Evolutionary conservation across 1,139 yeast species (phyloP), one percentile per base, ranked within the genome.

Genomic region (Martiniozyma asiatica): DNA sequence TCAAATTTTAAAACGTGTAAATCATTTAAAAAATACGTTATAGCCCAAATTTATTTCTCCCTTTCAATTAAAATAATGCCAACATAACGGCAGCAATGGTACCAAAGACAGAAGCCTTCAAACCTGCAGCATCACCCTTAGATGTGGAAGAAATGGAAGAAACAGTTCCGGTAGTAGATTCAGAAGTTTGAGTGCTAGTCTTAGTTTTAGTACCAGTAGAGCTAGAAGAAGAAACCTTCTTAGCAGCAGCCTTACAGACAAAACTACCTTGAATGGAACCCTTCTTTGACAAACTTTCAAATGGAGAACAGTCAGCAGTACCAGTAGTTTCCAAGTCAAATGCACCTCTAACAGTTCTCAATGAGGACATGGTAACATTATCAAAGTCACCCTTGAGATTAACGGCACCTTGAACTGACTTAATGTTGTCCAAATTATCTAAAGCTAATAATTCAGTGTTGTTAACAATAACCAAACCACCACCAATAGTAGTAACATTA

Each of bases 181-280:
- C 36, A 22, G 47, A 34, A 17, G 43, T 23, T 19, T 44, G 29
- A 23, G 38, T 31, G 13, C 36, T 27, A 20, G 43, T 24, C 6
- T 33, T 32, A 32, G 44, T 43, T 33, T 41, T 35, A 34, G 52
- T 41, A 23, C 55, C 38, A 25, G 60, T 42, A 29, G 61, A 43
- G 31, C 53, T 46, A 28, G 66, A 49, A 33, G 70, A 53, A 36
- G 77, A 62, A 26, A 63, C 42, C 24, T 60, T 41, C 31, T 67
- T 53, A 41, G 64, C 48, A 32, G 63, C 48, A 44, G 62, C 62
- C 35, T 58, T 69, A 69, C 96, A 87, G 50, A 67, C 73, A 66
- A 72, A 85, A 48, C 84, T 85, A 71, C 96, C 97, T 63, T 74
- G 82, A 56, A 87, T 72, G 55, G 70, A 80, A 60, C 92, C 89